A percentile compares a stretch with the other conserved stretches of the same genome.
phyloP scores from a whole-genome alignment of 2,329 filamentous ascomycete species.

The Talaromyces sp. region DNA sequence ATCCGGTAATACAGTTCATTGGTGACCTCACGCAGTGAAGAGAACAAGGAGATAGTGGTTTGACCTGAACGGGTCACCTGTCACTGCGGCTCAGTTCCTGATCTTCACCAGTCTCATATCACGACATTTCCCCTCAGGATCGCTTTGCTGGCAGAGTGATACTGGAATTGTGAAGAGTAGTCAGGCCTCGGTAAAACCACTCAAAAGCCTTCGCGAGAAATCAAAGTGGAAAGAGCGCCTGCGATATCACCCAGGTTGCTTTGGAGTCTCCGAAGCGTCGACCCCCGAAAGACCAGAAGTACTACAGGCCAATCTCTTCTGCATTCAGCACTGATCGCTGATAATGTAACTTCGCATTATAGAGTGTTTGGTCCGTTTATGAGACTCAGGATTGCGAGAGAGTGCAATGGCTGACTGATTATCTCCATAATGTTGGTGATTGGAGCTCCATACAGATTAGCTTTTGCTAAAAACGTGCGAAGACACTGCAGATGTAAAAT shows the following conservation, averaged over 20 bases:
- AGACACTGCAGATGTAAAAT: slow-evolving; percentile 18
- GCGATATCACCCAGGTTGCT: slow-evolving; percentile 1
- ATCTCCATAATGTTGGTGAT: slow-evolving; percentile 17
- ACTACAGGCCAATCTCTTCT: slow-evolving; percentile 7
- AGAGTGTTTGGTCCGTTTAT: slow-evolving; percentile 18
- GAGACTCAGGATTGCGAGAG: slow-evolving; percentile 14
- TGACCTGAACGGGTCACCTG: no score
- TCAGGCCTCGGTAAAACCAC: slow-evolving; percentile 14
- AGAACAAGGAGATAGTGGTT: no score
- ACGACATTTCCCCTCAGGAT: slow-evolving; percentile 9
- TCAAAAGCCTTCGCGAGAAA: slow-evolving; percentile 6
- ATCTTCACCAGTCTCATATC: slow-evolving; percentile 7
- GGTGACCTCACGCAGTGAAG: no score
- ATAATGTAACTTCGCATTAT: slow-evolving; percentile 17
- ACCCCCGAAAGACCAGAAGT: slow-evolving; percentile 8
- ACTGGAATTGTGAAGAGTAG: slow-evolving; percentile 5
- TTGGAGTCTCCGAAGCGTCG: not conserved
- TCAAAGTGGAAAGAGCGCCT: slow-evolving; percentile 10
- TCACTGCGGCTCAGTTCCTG: not conserved
- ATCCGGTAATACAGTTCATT: no score
- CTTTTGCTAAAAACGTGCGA: slow-evolving; percentile 10
- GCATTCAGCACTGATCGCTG: slow-evolving; percentile 13
- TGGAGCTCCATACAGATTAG: slow-evolving; percentile 6
- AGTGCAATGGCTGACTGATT: slow-evolving; percentile 14
- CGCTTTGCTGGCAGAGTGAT: slow-evolving; percentile 7